Evolutionary conservation across 192 early-diverging fungal genomes (phyloP), one percentile per base, ranked within the genome.

Genomic region (Chytriomyces hyalinus): DNA sequence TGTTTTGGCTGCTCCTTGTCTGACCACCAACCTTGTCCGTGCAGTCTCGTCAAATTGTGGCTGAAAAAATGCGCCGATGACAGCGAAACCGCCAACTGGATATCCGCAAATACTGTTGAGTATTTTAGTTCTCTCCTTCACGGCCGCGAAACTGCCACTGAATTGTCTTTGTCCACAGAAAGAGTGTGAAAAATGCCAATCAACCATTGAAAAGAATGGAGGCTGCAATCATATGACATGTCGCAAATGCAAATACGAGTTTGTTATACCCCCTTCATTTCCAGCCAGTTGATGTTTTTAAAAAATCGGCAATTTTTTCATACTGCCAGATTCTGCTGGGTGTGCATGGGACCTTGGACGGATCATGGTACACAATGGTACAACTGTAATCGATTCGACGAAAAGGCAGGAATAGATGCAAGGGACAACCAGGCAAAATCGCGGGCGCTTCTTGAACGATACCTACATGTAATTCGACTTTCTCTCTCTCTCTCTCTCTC

Each of bases 181-280:
- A 81, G 96, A 98, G 80, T 99, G 98, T 83, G 82, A 92, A 48
- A 95, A 96, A 83, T 99, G 98, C 85, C 87, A 90, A 71, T 90
- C 94, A 8, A 96, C 93, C 0, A 98, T 99, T 76, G 98, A 99
- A 82, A 99, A 99, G 88, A 99, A 99, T 81, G 98, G 98, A 63
- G 98, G 98, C 8, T 99, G 98, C 87, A 99, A 98, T 83, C 98
- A 99, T 79, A 99, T 99, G 98, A 97, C 95, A 0, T 99, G 98
- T 85, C 91, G 93, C 73, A 96, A 97, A 83, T 99, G 98, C 83
- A 91, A 92, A 80, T 89, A 97, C 83, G 96, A 99, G 77, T 80
- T 51, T 61, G 62, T 70, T 60, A 43, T 13, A 15, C 20, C 24
- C 64, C 11, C 36, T 15, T n/a, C 26, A 57, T 64, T 7, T 10